Evolutionary conservation across 2,329 filamentous ascomycete genomes (phyloP).

Genomic region (Penicillium freii): DNA sequence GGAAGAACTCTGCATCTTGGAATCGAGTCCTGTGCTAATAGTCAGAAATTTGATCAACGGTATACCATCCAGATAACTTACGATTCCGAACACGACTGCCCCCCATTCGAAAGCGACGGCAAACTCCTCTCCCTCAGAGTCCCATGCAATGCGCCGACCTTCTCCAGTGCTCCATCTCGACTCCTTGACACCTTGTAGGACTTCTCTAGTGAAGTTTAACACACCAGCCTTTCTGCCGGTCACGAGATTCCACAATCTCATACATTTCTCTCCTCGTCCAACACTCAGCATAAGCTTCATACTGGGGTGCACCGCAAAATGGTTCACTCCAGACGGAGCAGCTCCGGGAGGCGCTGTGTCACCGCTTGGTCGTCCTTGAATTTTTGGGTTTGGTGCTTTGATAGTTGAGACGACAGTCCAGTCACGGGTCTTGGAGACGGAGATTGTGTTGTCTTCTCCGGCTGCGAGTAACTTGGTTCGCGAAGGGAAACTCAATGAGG

Average conservation of each 20-base stretch:
- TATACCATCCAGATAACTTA: conserved; percentile 31
- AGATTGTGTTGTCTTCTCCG: conserved; percentile 87
- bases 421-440: conserved; percentile 81
- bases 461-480: conserved; percentile 83
- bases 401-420: conserved; percentile 85
- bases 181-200: conserved; percentile 74
- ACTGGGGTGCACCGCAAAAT: conserved; percentile 92
- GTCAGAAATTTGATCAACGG: conserved; percentile 17
- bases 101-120: conserved; percentile 86
- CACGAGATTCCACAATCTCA: conserved; percentile 94
- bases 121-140: conserved; percentile 73
- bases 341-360: conserved; percentile 82
- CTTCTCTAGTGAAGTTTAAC: conserved; percentile 73
- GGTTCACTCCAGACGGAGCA: conserved; percentile 84
- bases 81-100: conserved; percentile 77
- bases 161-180: conserved; percentile 75
- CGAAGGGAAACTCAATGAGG: conserved; percentile 75
- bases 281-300: conserved; percentile 97
- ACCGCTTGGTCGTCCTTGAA: conserved; percentile 75
- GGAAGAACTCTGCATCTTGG: conserved; percentile 72
- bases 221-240: conserved; percentile 95
- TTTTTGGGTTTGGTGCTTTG: conserved; percentile 82
- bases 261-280: conserved; percentile 81
- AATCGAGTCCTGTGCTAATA: conserved; percentile 61
- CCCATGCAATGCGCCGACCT: conserved; percentile 79